Conservation (phyloP, 306 rosid genomes). For the Vicia villosa region DNA sequence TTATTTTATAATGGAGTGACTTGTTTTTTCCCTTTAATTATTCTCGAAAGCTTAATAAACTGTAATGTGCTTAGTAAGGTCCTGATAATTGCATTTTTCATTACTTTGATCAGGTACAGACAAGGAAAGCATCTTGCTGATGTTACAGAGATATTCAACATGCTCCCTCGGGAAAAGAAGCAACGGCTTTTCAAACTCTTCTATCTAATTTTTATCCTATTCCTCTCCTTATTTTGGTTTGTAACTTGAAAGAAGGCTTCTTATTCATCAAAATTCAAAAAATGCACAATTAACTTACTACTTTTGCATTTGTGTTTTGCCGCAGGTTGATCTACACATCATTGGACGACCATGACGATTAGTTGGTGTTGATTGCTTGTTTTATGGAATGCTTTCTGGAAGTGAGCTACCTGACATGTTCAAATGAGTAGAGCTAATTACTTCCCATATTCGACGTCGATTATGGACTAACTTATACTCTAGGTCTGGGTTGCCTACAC, state of each 20-base stretch:
- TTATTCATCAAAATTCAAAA: not conserved
- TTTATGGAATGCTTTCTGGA: constrained; percentile 34
- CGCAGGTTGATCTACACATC: constrained; percentile 89
- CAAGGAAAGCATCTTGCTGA: constrained; percentile 69
- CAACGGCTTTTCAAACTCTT: constrained; percentile 84
- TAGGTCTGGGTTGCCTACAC: constrained; percentile 6
- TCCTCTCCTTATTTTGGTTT: constrained; percentile 92
- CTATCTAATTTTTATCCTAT: constrained; percentile 71
- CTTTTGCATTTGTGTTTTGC: constrained; percentile 32
- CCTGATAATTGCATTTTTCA: constrained; percentile 18
- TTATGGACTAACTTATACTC: constrained; percentile 30
- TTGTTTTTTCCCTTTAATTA: too few species aligned
- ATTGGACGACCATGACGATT: constrained; percentile 65
- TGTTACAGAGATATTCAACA: constrained; percentile 96
- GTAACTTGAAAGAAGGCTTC: constrained; percentile 17
- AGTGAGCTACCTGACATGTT: constrained; percentile 19
- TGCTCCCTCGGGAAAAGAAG: constrained; percentile 82
- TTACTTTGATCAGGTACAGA: constrained; percentile 56
- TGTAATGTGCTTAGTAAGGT: constrained; percentile 15
- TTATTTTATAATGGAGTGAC: not conserved
- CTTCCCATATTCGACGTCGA: constrained; percentile 3
- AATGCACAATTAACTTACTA: constrained; percentile 22
- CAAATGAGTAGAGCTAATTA: constrained; percentile 20
- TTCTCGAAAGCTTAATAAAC: too few species aligned
- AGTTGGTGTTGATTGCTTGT: constrained; percentile 37